Percentiles rank a stretch among this genome's conserved stretches.
phyloP scores from a whole-genome alignment of 176 grass and related monocot genomes.

The Thalia dealbata region DNA sequence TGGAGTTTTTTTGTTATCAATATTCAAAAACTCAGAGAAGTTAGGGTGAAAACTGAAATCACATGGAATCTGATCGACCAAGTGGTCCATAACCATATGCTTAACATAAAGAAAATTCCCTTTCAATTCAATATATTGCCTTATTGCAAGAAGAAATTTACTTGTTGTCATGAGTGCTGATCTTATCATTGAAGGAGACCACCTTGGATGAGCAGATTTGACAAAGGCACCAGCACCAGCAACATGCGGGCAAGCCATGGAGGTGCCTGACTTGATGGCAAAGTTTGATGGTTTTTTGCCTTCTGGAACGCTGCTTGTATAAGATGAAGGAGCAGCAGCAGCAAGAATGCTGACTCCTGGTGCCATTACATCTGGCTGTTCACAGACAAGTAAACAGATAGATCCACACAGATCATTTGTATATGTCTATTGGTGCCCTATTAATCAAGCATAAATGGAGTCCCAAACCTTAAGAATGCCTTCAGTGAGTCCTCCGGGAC shows the following conservation, averaged over 20 bases:
- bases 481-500: constrained; percentile 68
- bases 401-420: background rate
- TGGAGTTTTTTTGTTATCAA: too few species aligned
- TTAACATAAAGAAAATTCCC: too few species aligned
- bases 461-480: constrained; percentile 62
- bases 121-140: too few species aligned
- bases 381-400: background rate
- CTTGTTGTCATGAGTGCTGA: constrained; percentile 97
- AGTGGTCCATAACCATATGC: too few species aligned
- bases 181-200: constrained; percentile 90
- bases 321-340: constrained; percentile 48
- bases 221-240: constrained; percentile 74
- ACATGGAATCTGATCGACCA: too few species aligned
- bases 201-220: constrained; percentile 66
- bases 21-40: too few species aligned
- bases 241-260: constrained; percentile 96
- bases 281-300: constrained; percentile 67
- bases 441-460: background rate
- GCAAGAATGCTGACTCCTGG: constrained; percentile 89
- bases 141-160: background rate
- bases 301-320: constrained; percentile 33
- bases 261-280: constrained; percentile 83
- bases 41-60: too few species aligned
- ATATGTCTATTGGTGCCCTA: background rate
- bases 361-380: constrained; percentile 92